phyloP scores from a whole-genome alignment of 2,329 filamentous ascomycete species.

The Cladosporium sp. region DNA sequence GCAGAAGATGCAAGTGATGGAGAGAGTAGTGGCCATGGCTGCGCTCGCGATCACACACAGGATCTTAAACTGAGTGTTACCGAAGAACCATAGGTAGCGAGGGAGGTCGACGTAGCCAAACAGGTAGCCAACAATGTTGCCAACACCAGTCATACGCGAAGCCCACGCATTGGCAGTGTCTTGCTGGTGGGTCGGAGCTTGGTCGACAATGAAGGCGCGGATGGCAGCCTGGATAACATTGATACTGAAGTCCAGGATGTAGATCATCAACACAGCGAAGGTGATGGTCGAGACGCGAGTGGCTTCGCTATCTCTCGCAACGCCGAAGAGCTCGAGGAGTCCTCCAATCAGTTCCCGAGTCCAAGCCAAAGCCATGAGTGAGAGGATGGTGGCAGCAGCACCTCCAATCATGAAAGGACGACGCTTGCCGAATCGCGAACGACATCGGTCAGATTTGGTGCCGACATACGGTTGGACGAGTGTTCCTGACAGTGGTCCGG shows the following conservation, averaged over 20 bases:
- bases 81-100: constrained; percentile 72
- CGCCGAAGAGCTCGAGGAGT: constrained; percentile 67
- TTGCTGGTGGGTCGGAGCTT: constrained; percentile 88
- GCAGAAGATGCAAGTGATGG: constrained; percentile 68
- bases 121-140: constrained; percentile 87
- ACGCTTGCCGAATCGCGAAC: constrained; percentile 51
- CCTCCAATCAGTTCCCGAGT: constrained; percentile 59
- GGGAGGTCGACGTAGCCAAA: constrained; percentile 83
- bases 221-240: constrained; percentile 94
- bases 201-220: constrained; percentile 90
- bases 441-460: constrained; percentile 53
- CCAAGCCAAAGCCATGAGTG: constrained; percentile 53
- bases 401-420: constrained; percentile 55
- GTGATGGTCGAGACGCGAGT: constrained; percentile 70
- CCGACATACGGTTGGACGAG: constrained; percentile 57
- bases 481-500: constrained; percentile 55
- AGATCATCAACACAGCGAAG: constrained; percentile 81
- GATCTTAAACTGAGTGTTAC: constrained; percentile 87
- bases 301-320: constrained; percentile 61
- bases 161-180: constrained; percentile 94
- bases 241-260: constrained; percentile 89
- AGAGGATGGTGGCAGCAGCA: constrained; percentile 50
- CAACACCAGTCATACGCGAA: constrained; percentile 78
- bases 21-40: constrained; percentile 67
- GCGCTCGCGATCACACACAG: constrained; percentile 83